A percentile compares a stretch with the other conserved stretches of the same genome.
These are phyloP conservation scores for Chenopodium berlandieri DNA, from an alignment of 148 eudicot genomes.

Conservation along the genomic window DNA sequence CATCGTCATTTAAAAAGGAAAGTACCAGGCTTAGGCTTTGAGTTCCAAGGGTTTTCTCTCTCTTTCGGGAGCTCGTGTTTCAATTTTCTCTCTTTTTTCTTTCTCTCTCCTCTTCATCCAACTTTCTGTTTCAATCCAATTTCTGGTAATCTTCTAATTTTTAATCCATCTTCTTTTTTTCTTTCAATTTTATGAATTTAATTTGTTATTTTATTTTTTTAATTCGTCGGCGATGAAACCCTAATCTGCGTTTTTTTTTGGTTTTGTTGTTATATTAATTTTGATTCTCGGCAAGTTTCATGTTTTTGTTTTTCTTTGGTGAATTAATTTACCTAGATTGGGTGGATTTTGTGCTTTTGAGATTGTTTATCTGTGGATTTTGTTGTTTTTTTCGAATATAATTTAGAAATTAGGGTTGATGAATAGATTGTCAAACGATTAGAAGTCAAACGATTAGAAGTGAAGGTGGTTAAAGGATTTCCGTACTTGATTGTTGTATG, in stretches of 20 bases:
- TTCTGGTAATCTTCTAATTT: not conserved
- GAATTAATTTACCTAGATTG: no score
- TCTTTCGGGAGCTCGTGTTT: not conserved
- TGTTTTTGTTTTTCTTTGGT: not conserved
- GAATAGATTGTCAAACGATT: not conserved
- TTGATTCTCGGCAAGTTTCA: not conserved
- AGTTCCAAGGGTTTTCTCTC: not conserved
- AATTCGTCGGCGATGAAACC: not conserved
- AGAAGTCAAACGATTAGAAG: not conserved
- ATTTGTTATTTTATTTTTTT: not conserved
- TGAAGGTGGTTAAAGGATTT: not conserved
- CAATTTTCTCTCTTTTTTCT: not conserved
- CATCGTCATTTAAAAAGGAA: not conserved
- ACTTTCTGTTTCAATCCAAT: slow-evolving; percentile 1
- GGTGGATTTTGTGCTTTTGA: not conserved
- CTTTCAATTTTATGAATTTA: not conserved
- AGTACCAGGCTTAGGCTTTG: no score
- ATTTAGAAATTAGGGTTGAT: not conserved
- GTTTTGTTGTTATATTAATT: not conserved
- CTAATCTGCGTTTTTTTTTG: not conserved
- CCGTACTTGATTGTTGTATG: not conserved
- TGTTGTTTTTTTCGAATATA: not conserved
- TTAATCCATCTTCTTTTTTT: not conserved
- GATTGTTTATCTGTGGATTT: not conserved
- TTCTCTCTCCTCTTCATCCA: not conserved